phyloP scores from a whole-genome alignment of 1,284 basidiomycete species.

The Hymenochaete sp. region DNA sequence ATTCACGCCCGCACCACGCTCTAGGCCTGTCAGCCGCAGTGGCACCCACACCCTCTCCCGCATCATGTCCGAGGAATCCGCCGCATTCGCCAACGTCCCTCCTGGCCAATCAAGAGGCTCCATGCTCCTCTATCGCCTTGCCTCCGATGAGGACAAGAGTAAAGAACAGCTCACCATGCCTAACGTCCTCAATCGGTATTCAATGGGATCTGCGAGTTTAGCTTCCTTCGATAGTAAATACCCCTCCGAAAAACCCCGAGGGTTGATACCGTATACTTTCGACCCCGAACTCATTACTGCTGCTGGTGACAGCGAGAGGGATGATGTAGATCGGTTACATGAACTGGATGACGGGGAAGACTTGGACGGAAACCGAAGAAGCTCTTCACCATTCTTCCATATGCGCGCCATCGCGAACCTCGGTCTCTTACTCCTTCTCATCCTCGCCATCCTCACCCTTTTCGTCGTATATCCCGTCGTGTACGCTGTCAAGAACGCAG shows the following conservation, averaged over 20 bases:
- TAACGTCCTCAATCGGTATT: slow-evolving; percentile 27
- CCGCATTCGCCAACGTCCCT: slow-evolving; percentile 29
- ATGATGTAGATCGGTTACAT: slow-evolving; percentile 50
- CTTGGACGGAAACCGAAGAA: too few relatives aligned
- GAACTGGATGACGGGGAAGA: slow-evolving; percentile 41
- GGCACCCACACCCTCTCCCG: slow-evolving; percentile 33
- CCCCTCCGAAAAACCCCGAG: slow-evolving; percentile 39
- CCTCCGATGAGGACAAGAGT: slow-evolving; percentile 34
- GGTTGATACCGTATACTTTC: slow-evolving; percentile 46
- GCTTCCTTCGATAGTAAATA: slow-evolving; percentile 58
- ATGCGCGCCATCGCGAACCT: slow-evolving; percentile 41
- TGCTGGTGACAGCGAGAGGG: slow-evolving; percentile 50
- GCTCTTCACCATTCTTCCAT: too few relatives aligned
- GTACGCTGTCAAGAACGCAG: slow-evolving; percentile 38
- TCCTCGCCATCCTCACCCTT: slow-evolving; percentile 40
- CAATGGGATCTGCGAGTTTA: slow-evolving; percentile 39
- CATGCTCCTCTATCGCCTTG: slow-evolving; percentile 62
- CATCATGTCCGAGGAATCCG: slow-evolving; percentile 41
- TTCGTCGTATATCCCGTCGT: slow-evolving; percentile 79
- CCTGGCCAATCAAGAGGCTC: slow-evolving; percentile 35
- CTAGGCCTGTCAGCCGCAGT: slow-evolving; percentile 27
- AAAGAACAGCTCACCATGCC: slow-evolving; percentile 19
- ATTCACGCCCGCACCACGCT: slow-evolving; percentile 21
- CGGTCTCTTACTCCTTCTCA: slow-evolving; percentile 37
- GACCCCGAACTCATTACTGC: background rate